phyloP scores from a whole-genome alignment of 2,329 filamentous ascomycete genomes.

The Colletotrichum gloeosporioides region DNA sequence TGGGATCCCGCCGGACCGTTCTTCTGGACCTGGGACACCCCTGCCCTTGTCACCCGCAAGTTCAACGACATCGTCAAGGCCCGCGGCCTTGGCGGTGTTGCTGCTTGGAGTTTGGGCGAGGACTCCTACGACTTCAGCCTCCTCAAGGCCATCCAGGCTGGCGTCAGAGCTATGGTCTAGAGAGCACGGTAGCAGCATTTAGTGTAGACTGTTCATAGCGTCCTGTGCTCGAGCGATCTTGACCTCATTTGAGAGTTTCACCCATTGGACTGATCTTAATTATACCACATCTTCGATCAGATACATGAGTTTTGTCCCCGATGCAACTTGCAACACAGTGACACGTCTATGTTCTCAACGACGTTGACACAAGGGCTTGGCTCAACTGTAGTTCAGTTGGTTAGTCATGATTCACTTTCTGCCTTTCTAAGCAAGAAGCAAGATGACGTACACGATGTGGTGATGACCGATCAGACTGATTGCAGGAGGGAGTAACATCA shows the following conservation, averaged over 20 bases:
- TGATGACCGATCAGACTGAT: background rate
- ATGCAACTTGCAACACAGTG: background rate
- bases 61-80: conserved; percentile 47
- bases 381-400: background rate
- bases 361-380: background rate
- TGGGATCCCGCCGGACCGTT: conserved; percentile 49
- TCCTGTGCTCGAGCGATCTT: background rate
- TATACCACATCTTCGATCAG: background rate
- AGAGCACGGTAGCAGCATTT: background rate
- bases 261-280: background rate
- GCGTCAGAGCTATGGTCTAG: conserved; percentile 22
- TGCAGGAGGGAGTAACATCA: background rate
- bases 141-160: conserved; percentile 45
- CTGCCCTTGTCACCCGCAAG: conserved; percentile 52
- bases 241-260: background rate
- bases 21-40: conserved; percentile 63
- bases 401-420: background rate
- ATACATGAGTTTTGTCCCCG: background rate
- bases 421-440: background rate
- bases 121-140: conserved; percentile 50
- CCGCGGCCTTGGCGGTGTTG: conserved; percentile 52
- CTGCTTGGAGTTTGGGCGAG: conserved; percentile 60
- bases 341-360: background rate
- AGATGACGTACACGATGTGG: background rate
- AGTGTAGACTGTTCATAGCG: background rate